Evolutionary conservation across 2,329 filamentous ascomycete species (phyloP).

Genomic region (Teratosphaeria epicoccoides): DNA sequence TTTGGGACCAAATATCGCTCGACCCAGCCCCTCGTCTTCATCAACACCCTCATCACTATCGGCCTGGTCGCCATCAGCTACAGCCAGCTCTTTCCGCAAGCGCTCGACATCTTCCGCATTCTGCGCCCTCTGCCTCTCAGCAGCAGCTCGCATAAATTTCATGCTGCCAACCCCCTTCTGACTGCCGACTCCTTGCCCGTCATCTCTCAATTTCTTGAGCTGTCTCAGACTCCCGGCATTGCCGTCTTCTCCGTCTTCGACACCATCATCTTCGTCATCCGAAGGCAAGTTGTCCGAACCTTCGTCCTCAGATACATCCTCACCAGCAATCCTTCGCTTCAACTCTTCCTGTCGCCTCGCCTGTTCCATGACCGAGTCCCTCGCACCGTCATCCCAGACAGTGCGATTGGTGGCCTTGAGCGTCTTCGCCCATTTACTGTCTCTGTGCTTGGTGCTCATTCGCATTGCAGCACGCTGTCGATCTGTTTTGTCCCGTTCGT

Average conservation of each 20-base stretch:
- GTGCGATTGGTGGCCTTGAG: slow-evolving; percentile 68
- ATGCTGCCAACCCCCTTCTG: slow-evolving; percentile 62
- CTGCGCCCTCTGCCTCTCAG: slow-evolving; percentile 62
- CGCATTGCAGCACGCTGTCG: slow-evolving; percentile 70
- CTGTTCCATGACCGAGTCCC: slow-evolving; percentile 67
- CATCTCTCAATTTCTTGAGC: slow-evolving; percentile 31
- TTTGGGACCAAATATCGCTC: slow-evolving; percentile 56
- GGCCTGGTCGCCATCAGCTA: slow-evolving; percentile 49
- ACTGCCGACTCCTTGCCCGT: slow-evolving; percentile 15
- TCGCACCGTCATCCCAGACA: slow-evolving; percentile 81
- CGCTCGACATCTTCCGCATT: slow-evolving; percentile 59
- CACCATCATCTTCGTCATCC: slow-evolving; percentile 51
- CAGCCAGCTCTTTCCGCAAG: slow-evolving; percentile 57
- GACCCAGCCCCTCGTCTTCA: slow-evolving; percentile 53
- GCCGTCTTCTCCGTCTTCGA: slow-evolving; percentile 43
- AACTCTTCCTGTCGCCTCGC: slow-evolving; percentile 74
- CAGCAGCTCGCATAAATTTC: slow-evolving; percentile 90
- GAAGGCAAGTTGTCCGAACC: slow-evolving; percentile 41
- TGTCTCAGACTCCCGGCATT: slow-evolving; percentile 32
- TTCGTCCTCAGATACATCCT: slow-evolving; percentile 41
- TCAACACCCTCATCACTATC: slow-evolving; percentile 33
- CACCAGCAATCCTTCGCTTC: slow-evolving; percentile 66
- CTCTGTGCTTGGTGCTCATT: slow-evolving; percentile 73
- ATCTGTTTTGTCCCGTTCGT: slow-evolving; percentile 56
- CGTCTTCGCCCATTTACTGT: slow-evolving; percentile 87